Evolutionary conservation across 257 asterid genomes (phyloP), one percentile per base, ranked within the genome.

Genomic region (Pogostemon cablin): DNA sequence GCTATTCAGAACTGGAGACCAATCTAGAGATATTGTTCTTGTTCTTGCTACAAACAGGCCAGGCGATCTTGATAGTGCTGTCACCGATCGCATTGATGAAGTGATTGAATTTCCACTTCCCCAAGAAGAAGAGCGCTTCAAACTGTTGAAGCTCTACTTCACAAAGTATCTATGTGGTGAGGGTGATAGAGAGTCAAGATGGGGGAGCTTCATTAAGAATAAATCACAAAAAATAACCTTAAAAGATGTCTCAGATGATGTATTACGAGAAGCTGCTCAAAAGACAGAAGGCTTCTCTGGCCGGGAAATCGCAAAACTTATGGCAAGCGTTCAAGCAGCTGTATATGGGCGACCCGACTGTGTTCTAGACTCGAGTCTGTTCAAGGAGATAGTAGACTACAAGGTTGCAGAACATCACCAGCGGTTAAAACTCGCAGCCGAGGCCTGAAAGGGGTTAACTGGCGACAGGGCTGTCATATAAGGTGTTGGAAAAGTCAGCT

Each of bases 41-140:
- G 99, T 91, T 62, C 90, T 95, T 6, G 99, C 99, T 60, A 95
- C 99, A 52, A 89, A 95, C 84, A 79, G 97, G 59, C 98, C 99
- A 0, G 96, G 96, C 6, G 99, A 95, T 81, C 96, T 95, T 4
- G 99, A 95, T 68, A 80, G 86, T 67, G 99, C 99, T 55, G 71
- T 95, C 69, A 87, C 97, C 0, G 98, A 91, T 74, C 99, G 99
- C 40, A 89, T 95, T 42, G 99, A 95, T 80, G 98, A 95, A 68
- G 97, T 89, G 43, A 83, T 95, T n/a, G 98, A 95, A 73, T 95
- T 95, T 83, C 99, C 98, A 10, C 87, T 91, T 53, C 98, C 97
- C 38, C 80, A 53, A 39, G 97, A 91, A 81, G 96, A 88, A 2
- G 98, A 95, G 80, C 97, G 97, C 42, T 86, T 72, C 89, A 85